A percentile compares a stretch with the other conserved stretches of the same genome.
phyloP scores from a whole-genome alignment of 225 moss, liverwort and hornwort genomes.

The Neckera pumila region DNA sequence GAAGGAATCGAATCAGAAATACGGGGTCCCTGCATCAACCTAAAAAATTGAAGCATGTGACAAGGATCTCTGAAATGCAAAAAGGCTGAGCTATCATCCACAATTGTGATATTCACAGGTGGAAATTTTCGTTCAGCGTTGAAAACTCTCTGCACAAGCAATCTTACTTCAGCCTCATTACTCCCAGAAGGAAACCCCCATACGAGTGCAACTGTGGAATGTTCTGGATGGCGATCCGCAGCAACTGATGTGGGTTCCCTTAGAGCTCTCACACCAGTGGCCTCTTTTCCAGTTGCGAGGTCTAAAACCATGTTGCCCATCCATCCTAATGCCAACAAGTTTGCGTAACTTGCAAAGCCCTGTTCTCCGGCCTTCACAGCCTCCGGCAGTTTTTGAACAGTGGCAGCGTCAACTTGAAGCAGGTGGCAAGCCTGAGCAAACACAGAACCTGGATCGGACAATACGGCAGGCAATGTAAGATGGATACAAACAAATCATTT shows the following conservation, averaged over 20 bases:
- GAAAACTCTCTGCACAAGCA: constrained; percentile 33
- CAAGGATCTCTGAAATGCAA: constrained; percentile 29
- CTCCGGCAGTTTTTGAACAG: constrained; percentile 21
- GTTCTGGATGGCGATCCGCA: neutral
- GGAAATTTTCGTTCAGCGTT: constrained; percentile 20
- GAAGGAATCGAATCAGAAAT: neutral
- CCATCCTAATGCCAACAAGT: constrained; percentile 47
- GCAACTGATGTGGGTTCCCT: neutral
- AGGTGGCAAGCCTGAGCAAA: constrained; percentile 51
- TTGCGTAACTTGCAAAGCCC: constrained; percentile 37
- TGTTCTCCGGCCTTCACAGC: constrained; percentile 30
- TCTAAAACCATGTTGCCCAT: constrained; percentile 43
- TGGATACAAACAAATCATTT: neutral
- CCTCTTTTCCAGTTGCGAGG: constrained; percentile 28
- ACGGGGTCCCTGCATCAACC: constrained; percentile 13
- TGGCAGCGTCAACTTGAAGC: constrained; percentile 28
- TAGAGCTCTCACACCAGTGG: constrained; percentile 27
- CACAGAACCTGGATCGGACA: constrained; percentile 31
- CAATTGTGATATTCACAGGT: constrained; percentile 1
- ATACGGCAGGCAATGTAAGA: neutral
- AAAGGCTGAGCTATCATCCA: constrained; percentile 45
- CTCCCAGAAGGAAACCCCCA: constrained; percentile 41
- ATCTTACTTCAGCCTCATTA: constrained; percentile 13
- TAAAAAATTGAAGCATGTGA: constrained; percentile 26
- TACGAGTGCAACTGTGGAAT: constrained; percentile 15